Percentiles rank a stretch among this genome's conserved stretches.
phyloP scores from a whole-genome alignment of 2,329 filamentous ascomycete species.

The Tolypocladium ovalisporum region DNA sequence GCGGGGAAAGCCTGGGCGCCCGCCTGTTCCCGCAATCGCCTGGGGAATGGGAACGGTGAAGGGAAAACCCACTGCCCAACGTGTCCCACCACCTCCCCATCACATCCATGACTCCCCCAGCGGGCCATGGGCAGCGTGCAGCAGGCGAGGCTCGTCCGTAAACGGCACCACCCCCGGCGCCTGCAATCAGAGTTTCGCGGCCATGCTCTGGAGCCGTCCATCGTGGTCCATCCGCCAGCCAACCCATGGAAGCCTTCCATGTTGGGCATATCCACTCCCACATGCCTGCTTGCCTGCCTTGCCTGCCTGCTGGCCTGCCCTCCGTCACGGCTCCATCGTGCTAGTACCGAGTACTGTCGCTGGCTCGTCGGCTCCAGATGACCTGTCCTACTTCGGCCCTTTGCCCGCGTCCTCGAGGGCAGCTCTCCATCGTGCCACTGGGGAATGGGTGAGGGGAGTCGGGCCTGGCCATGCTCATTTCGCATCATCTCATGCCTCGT shows the following conservation, averaged over 20 bases:
- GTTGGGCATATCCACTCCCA: not conserved
- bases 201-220: not conserved
- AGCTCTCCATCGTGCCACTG: not conserved
- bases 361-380: not conserved
- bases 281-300: no score
- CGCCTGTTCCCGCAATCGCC: not conserved
- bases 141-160: not conserved
- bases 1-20: not conserved
- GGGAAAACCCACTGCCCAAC: not conserved
- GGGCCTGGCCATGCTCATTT: not conserved
- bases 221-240: not conserved
- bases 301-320: no score
- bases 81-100: not conserved
- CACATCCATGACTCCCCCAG: no score
- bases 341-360: not conserved
- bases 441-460: not conserved
- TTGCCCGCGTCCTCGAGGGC: not conserved
- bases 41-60: conserved; percentile 4
- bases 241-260: not conserved
- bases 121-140: no score
- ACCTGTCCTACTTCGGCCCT: not conserved
- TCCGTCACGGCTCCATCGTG: not conserved
- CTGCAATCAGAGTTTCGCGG: conserved; percentile 2
- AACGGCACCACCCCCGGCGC: conserved; percentile 2
- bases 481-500: not conserved